Evolutionary conservation across 768 basidiomycete genomes (phyloP).

Genomic region (Mycena galopus): DNA sequence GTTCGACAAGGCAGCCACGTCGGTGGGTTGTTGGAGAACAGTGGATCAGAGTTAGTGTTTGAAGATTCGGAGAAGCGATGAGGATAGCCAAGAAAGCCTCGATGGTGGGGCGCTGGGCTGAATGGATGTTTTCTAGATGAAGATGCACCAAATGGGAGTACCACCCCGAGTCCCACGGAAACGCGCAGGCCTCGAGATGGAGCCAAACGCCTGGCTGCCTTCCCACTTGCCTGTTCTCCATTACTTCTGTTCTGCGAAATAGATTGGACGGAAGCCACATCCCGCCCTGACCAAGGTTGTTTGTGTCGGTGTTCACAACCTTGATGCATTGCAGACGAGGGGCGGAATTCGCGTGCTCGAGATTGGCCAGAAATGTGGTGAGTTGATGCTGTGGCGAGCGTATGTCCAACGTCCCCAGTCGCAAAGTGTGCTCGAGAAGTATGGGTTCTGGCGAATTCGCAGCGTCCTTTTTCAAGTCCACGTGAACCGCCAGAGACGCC

Average conservation of each 20-base stretch:
- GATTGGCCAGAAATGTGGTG: constrained; percentile 21
- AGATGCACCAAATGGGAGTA: constrained; percentile 33
- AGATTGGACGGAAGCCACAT: constrained; percentile 32
- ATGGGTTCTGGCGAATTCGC: constrained; percentile 29
- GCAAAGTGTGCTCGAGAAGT: constrained; percentile 18
- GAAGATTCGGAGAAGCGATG: constrained; percentile 20
- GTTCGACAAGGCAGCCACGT: constrained; percentile 21
- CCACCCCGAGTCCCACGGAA: constrained; percentile 36
- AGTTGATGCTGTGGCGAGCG: constrained; percentile 17
- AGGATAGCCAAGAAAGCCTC: constrained; percentile 26
- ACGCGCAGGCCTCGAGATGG: constrained; percentile 31
- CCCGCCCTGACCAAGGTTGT: background rate
- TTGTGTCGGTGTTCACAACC: constrained; percentile 19
- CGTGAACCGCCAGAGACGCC: constrained; percentile 28
- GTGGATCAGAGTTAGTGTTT: constrained; percentile 21
- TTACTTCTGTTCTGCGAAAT: constrained; percentile 18
- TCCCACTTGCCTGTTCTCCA: constrained; percentile 5
- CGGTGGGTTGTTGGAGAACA: constrained; percentile 7
- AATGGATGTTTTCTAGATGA: constrained; percentile 26
- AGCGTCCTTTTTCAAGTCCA: constrained; percentile 21
- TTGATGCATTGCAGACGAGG: constrained; percentile 21
- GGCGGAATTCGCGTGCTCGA: constrained; percentile 25
- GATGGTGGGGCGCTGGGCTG: constrained; percentile 24
- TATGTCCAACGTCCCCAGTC: constrained; percentile 30
- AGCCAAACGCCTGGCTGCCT: background rate